A percentile compares a stretch with the other conserved stretches of the same genome.
Conservation (phyloP, 306 rosid species). For the Sphenostylis stenocarpa region DNA sequence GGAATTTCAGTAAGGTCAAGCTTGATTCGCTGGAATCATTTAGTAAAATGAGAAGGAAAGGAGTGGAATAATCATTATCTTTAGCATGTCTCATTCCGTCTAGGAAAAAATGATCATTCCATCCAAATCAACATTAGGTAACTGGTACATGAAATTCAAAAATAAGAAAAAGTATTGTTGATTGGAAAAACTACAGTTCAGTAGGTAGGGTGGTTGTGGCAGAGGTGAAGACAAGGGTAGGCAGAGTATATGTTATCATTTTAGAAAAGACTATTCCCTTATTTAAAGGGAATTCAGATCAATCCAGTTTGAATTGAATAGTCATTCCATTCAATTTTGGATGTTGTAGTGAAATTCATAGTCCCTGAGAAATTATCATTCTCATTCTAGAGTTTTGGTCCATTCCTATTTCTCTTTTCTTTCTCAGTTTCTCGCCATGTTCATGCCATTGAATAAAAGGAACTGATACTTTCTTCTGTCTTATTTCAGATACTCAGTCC, state of each 20-base stretch:
- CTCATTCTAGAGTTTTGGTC: background rate
- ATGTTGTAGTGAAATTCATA: background rate
- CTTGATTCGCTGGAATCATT: background rate
- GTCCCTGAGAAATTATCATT: background rate
- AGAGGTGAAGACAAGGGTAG: background rate
- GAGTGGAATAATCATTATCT: constrained; percentile 1
- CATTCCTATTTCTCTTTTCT: constrained; percentile 1
- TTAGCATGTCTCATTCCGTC: constrained; percentile 10
- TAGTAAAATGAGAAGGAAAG: constrained; percentile 11
- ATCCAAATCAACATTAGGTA: background rate
- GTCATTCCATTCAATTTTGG: background rate
- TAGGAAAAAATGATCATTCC: background rate
- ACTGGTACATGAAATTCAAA: background rate
- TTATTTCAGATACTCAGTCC: background rate
- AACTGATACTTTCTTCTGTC: background rate
- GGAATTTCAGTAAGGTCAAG: background rate
- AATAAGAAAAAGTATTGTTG: background rate
- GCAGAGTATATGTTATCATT: background rate
- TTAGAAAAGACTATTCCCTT: background rate
- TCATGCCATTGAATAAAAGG: constrained; percentile 6
- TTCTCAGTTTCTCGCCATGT: background rate
- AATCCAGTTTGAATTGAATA: background rate
- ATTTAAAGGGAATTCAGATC: background rate
- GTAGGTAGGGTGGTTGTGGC: background rate
- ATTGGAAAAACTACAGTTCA: background rate